Base-by-base conservation (phyloP, 768 basidiomycete genomes). In the Rhodotorula toruloides region DNA sequence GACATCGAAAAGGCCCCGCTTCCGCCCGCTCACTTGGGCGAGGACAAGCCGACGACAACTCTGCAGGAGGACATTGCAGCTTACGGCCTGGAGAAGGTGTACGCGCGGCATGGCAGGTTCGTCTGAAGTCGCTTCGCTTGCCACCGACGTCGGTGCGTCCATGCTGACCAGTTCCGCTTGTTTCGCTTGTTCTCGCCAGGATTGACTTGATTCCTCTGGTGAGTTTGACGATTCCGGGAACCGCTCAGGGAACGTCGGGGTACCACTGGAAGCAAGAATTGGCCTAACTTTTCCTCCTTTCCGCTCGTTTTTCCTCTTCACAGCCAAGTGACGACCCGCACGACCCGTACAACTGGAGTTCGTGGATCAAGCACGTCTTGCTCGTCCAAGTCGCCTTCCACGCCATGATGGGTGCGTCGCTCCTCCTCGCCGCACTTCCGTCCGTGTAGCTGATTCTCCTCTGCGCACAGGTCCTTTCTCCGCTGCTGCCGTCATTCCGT, bases 201-300 rank as follows among this genome's bases (percentile, higher is more conserved):
- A 52, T 72, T 22, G 70, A 72, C 46, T 63, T 72, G 2, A 40
- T 62, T 6, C 70, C 70, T 0, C 29, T 72, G 56, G 60, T 61
- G 27, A 40, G 50, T 37, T 13, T 14, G 25, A 13, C 37, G 22
- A 25, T 13, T 4, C 54, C 54, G 14, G 5, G 8, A 5, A 22
- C 8, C 9, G 49, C 5, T 13, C 27, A 21, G 11, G 6, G 12
- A n/a, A n/a, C n/a, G n/a, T n/a, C n/a, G n/a, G n/a, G n/a, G n/a
- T n/a, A n/a, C n/a, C n/a, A n/a, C n/a, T n/a, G n/a, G n/a, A n/a
- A n/a, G n/a, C n/a, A n/a, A n/a, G n/a, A n/a, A n/a, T n/a, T n/a
- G n/a, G n/a, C n/a, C n/a, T n/a, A n/a, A n/a, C n/a, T n/a, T n/a
- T 21, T 37, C 50, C 25, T 25, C 36, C 17, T 32, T 7, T 27